Evolutionary conservation across 495 filamentous ascomycete species (phyloP), one percentile per base, ranked within the genome.

Genomic region (Sabuloglossum arenarium): DNA sequence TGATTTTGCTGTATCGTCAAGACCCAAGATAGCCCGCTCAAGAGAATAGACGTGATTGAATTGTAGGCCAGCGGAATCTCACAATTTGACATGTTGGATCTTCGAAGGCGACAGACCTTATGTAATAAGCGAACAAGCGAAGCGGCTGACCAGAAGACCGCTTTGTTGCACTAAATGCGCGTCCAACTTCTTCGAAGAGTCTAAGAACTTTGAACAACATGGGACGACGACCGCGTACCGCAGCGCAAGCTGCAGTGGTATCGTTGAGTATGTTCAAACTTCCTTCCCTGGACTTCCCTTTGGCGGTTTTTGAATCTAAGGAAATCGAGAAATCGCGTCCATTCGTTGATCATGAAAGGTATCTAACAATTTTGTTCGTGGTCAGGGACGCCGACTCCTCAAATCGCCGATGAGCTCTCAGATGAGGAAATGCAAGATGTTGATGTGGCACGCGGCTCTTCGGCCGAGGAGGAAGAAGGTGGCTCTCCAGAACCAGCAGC

Each of bases 401-500:
- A 60, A 49, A 59, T 51, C 5, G 27, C 58, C 24, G 58, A 32
- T 23, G 56, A 50, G 12, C 24, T 34, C 24, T 59, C 61, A 5
- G 65, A 68, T 56, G 64, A 65, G n/a, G 66, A 68, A 10, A 64
- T 64, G 63, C 56, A 52, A 3, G 64, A 68, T 34, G 64, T 54
- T 0, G 45, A 56, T 1, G 64, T 62, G 27, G 56, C 61, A 28
- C 60, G 58, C 59, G 58, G 56, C 4, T 61, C 63, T 39, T 64
- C 61, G 39, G 61, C 61, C 9, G 56, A 64, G 29, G 58, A 64
- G 55, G 62, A 63, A 19, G 66, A 66, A 21, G 61, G 61, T 55
- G 63, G 55, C 11, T 60, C 61, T 12, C 61, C 63, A 8, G 65
- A 61, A 23, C 61, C 59, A 54, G 60, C 65, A 6, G 63, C 63